Conservation (phyloP, 108 stramenopile species). For the Skeletonema grethae region DNA sequence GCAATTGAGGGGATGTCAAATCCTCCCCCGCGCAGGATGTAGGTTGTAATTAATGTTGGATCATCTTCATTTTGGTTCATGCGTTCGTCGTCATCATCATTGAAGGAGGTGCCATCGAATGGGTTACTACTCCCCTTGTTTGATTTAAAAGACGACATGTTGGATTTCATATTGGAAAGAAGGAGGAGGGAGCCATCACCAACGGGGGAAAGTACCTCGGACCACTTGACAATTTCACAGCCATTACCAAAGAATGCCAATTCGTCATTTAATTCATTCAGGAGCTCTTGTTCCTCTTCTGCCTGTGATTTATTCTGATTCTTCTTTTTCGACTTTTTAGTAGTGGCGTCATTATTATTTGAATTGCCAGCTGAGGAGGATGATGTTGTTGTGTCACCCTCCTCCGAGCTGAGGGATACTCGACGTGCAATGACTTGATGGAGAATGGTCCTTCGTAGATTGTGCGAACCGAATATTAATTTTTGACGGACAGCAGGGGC, state of each 20-base stretch:
- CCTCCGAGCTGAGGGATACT: not conserved
- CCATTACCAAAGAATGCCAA: slow-evolving; percentile 15
- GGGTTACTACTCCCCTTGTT: slow-evolving; percentile 8
- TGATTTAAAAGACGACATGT: too few species aligned
- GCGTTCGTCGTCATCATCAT: not conserved
- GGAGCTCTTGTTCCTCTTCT: slow-evolving; percentile 33
- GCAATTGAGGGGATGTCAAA: slow-evolving; percentile 32
- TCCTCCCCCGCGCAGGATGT: slow-evolving; percentile 41
- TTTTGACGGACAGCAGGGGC: too few species aligned
- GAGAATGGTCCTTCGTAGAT: too few species aligned
- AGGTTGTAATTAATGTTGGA: slow-evolving; percentile 27
- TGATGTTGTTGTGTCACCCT: not conserved
- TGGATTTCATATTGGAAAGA: too few species aligned
- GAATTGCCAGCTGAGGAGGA: not conserved
- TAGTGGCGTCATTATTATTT: not conserved
- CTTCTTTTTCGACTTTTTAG: slow-evolving; percentile 20
- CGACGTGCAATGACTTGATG: too few species aligned
- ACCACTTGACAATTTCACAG: not conserved
- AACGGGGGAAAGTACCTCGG: not conserved
- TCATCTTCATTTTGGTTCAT: slow-evolving; percentile 6
- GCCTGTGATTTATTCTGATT: slow-evolving; percentile 36
- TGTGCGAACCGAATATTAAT: too few species aligned
- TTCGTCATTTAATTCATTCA: slow-evolving; percentile 38
- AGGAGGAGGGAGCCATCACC: not conserved
- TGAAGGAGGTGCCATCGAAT: not conserved